Evolutionary conservation across 2,329 filamentous ascomycete genomes (phyloP).

Genomic region (Ceratocystiopsis sp.): DNA sequence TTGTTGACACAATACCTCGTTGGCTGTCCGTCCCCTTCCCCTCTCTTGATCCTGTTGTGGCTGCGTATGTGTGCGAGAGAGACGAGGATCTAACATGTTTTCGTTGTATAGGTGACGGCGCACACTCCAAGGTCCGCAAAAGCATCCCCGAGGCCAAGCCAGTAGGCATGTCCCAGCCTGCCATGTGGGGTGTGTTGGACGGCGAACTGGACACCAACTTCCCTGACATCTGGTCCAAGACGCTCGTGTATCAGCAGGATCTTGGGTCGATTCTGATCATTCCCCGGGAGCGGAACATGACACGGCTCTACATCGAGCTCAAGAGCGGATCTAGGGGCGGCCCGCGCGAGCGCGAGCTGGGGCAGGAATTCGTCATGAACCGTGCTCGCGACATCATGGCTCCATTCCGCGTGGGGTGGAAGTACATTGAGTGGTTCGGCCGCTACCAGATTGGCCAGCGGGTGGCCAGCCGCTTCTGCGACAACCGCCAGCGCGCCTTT

Average conservation of each 20-base stretch:
- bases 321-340: slow-evolving; percentile 19
- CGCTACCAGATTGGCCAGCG: slow-evolving; percentile 56
- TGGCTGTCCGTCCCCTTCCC: slow-evolving; percentile 28
- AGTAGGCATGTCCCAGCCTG: slow-evolving; percentile 7
- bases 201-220: slow-evolving; percentile 55
- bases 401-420: slow-evolving; percentile 40
- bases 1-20: slow-evolving; percentile 45
- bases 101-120: slow-evolving; percentile 32
- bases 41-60: no score
- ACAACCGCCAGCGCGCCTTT: slow-evolving; percentile 41
- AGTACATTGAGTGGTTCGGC: slow-evolving; percentile 52
- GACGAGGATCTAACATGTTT: no score
- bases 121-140: slow-evolving; percentile 51
- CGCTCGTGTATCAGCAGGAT: slow-evolving; percentile 47
- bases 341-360: slow-evolving; percentile 19
- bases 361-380: slow-evolving; percentile 50
- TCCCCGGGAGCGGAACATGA: slow-evolving; percentile 55
- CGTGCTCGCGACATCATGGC: slow-evolving; percentile 40
- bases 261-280: slow-evolving; percentile 55
- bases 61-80: no score
- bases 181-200: slow-evolving; percentile 54
- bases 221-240: slow-evolving; percentile 60
- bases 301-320: slow-evolving; percentile 43
- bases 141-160: slow-evolving; percentile 27
- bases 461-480: slow-evolving; percentile 51